Percentiles rank a stretch among this genome's conserved stretches.
Conservation (phyloP, 345 rosid species). For the Lepidium didymum region DNA sequence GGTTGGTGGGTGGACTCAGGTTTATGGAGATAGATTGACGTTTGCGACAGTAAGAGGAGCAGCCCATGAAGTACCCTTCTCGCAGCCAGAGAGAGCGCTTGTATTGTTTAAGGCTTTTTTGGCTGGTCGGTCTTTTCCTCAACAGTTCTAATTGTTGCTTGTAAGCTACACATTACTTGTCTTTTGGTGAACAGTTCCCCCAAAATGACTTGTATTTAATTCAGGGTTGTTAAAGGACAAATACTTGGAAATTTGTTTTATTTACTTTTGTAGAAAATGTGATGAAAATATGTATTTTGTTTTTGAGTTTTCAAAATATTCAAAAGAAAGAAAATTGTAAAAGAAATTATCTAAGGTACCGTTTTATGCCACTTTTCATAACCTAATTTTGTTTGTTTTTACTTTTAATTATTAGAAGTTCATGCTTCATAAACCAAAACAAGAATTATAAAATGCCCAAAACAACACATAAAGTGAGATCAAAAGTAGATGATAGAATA, state of each 20-base stretch:
- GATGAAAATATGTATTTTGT: not conserved
- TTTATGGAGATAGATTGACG: slow-evolving; percentile 56
- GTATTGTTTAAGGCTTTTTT: slow-evolving; percentile 70
- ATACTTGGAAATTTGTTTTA: not conserved
- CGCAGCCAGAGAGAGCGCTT: slow-evolving; percentile 81
- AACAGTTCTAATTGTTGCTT: slow-evolving; percentile 46
- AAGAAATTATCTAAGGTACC: no score
- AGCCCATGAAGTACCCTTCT: slow-evolving; percentile 88
- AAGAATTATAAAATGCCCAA: not conserved
- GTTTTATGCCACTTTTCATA: not conserved
- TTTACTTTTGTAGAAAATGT: not conserved
- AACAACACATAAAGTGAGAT: not conserved
- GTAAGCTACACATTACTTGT: slow-evolving; percentile 1
- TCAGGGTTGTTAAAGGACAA: not conserved
- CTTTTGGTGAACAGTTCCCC: not conserved
- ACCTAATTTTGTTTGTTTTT: not conserved
- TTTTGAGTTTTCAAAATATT: not conserved
- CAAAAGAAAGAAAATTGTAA: not conserved
- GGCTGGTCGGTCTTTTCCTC: slow-evolving; percentile 54
- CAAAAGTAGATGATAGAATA: not conserved
- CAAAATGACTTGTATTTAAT: not conserved
- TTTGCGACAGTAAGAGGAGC: slow-evolving; percentile 93
- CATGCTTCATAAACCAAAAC: not conserved
- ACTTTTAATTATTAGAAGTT: not conserved
- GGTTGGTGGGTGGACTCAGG: slow-evolving; percentile 99